Evolutionary conservation across 345 rosid species (phyloP).

Genomic region (Jatropha curcas): DNA sequence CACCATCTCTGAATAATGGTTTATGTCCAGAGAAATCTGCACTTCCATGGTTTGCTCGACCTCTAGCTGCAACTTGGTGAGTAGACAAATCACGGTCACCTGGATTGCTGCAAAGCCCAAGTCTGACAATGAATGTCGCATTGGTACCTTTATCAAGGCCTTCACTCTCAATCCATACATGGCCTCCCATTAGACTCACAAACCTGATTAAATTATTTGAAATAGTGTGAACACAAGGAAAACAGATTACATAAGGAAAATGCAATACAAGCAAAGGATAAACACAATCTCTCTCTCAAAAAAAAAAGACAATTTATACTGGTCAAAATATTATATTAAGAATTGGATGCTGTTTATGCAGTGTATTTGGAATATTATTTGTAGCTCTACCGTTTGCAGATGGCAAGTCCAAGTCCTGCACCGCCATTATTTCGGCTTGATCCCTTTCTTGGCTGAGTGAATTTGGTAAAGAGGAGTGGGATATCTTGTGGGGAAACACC

Average conservation of each 20-base stretch:
- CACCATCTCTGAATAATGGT: conserved; percentile 28
- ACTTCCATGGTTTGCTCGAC: conserved; percentile 53
- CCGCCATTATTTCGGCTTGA: conserved; percentile 46
- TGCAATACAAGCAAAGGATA: background rate
- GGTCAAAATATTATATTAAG: background rate
- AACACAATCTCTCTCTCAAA: background rate
- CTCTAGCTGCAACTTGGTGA: conserved; percentile 41
- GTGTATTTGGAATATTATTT: conserved; percentile 8
- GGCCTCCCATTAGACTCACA: conserved; percentile 90
- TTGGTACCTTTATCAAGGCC: conserved; percentile 72
- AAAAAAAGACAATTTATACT: background rate
- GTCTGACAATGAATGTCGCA: conserved; percentile 64
- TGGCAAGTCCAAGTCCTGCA: conserved; percentile 90
- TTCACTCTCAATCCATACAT: conserved; percentile 88
- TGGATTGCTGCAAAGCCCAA: conserved; percentile 54
- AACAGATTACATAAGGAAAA: background rate
- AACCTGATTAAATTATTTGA: conserved; percentile 52
- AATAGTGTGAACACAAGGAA: background rate
- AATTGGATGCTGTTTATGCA: background rate
- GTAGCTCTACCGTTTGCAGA: conserved; percentile 71
- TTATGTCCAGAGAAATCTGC: conserved; percentile 41
- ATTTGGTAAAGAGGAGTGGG: conserved; percentile 65
- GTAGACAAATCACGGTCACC: conserved; percentile 36
- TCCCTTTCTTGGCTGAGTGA: conserved; percentile 56
- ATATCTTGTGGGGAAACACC: conserved; percentile 77